Evolutionary conservation across 371 early-diverging fungal genomes (phyloP).

Genomic region (Phascolomyces articulosus): DNA sequence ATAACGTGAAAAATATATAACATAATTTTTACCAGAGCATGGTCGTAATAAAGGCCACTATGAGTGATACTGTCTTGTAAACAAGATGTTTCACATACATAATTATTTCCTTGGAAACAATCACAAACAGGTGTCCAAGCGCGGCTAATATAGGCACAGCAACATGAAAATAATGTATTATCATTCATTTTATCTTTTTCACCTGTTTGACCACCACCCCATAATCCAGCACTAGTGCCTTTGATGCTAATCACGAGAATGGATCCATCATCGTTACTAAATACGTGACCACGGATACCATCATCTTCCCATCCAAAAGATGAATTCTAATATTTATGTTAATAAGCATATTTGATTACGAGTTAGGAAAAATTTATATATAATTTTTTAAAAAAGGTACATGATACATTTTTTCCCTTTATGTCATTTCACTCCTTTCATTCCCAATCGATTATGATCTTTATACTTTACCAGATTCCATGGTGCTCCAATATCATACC

Average conservation of each 20-base stretch:
- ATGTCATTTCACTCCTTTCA: too few species aligned
- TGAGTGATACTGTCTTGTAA: conserved; percentile 62
- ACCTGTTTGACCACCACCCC: conserved; percentile 79
- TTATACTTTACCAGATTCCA: conserved; percentile 71
- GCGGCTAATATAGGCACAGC: conserved; percentile 90
- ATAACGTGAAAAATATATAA: too few species aligned
- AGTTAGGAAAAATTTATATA: too few species aligned
- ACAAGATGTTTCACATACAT: conserved; percentile 70
- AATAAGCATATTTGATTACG: too few species aligned
- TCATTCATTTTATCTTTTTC: conserved; percentile 88
- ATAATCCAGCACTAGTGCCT: conserved; percentile 83
- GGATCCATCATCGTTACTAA: conserved; percentile 66
- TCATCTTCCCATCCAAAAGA: conserved; percentile 89
- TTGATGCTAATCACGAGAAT: conserved; percentile 87
- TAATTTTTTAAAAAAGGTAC: too few species aligned
- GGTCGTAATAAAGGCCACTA: conserved; percentile 79
- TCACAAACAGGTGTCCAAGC: conserved; percentile 88
- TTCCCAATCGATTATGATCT: too few species aligned
- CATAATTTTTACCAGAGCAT: conserved; percentile 83
- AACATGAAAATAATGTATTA: conserved; percentile 95
- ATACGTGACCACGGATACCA: conserved; percentile 94
- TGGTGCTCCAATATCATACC: conserved; percentile 75
- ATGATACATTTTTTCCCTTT: too few species aligned
- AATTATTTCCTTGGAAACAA: conserved; percentile 66
- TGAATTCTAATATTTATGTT: neutral